Base-by-base conservation (phyloP, 2,329 filamentous ascomycete genomes). In the Ophiobolus disseminans region DNA sequence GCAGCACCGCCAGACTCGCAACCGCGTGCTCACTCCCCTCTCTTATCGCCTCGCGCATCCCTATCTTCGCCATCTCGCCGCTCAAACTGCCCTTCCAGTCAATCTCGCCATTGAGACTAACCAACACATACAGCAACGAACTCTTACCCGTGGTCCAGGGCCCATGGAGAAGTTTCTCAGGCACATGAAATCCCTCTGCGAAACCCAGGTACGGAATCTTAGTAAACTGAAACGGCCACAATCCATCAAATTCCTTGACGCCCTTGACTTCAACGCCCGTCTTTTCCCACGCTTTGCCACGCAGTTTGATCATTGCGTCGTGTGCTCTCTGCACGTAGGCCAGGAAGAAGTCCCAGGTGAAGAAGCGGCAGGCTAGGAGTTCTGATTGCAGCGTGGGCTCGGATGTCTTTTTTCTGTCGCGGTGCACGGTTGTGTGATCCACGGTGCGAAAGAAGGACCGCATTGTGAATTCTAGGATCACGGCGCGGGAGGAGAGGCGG, bases 131-230 rank as follows among this genome's bases (percentile, higher is more conserved):
- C 5, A 74, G 60, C 16, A 73, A 34, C 3, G 56, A 59, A 6
- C 62, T 57, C 32, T 72, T 72, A 5, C 59, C 62, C 7, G 53
- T 45, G 0, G 63, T 63, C 65, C 66, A 73, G 1, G 69, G 68
- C 1, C 69, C 69, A 48, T 66, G 68, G n/a, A 74, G 52, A 22
- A 73, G 45, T 50, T 70, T 73, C 46, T 73, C 66, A 0, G 71
- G 70, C 3, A 74, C 56, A 13, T 48, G 44, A 30, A 73, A 70
- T 0, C 62, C 60, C 11, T 64, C 58, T 3, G 70, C 65, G 41
- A 73, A 68, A 13, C 61, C 51, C 9, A 72, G 57, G 41, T 68
- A 69, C 3, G 55, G 53, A 16, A 73, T 59, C 31, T 58, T 65
- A 7, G 60, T 66, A 30, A 72, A 70, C 23, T 54, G 60, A 48